Evolutionary conservation across 768 basidiomycete species (phyloP).

Genomic region (Serendipita sp.): DNA sequence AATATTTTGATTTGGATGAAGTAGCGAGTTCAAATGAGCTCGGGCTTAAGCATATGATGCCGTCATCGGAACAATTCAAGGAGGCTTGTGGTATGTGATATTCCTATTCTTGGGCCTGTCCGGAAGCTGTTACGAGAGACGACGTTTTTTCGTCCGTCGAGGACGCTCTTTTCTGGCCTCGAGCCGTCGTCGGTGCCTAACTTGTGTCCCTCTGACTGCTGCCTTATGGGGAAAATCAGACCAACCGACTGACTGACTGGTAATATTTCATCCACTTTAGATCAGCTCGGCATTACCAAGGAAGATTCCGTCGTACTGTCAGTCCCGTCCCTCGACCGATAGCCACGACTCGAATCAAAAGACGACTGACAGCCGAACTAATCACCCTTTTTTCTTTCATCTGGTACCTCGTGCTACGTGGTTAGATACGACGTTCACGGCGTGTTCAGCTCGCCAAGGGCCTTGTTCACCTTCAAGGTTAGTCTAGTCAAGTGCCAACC

Average conservation of each 20-base stretch:
- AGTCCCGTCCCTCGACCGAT: conserved; percentile 13
- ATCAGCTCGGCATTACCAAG: conserved; percentile 53
- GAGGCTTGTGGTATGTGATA: conserved; percentile 23
- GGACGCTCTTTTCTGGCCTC: background rate
- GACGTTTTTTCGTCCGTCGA: background rate
- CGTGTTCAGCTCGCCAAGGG: conserved; percentile 82
- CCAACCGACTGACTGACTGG: background rate
- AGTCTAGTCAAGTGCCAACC: background rate
- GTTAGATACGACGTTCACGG: conserved; percentile 77
- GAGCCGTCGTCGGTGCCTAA: background rate
- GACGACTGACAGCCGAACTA: background rate
- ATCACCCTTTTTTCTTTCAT: background rate
- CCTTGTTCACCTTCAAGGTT: conserved; percentile 79
- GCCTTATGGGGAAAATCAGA: background rate
- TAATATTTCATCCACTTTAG: conserved; percentile 23
- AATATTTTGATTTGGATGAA: conserved; percentile 65
- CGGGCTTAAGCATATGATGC: conserved; percentile 92
- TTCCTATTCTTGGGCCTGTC: background rate
- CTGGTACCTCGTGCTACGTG: background rate
- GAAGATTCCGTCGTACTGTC: conserved; percentile 73
- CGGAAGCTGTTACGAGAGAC: background rate
- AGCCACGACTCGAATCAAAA: background rate
- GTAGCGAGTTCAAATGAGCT: conserved; percentile 53
- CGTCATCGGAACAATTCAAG: conserved; percentile 50
- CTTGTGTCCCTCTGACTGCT: background rate